Percentiles rank a stretch among this genome's conserved stretches.
These are phyloP conservation scores for Xylariomycetidae sp. DNA, from an alignment of 2,329 filamentous ascomycete genomes.

Conservation along the genomic window DNA sequence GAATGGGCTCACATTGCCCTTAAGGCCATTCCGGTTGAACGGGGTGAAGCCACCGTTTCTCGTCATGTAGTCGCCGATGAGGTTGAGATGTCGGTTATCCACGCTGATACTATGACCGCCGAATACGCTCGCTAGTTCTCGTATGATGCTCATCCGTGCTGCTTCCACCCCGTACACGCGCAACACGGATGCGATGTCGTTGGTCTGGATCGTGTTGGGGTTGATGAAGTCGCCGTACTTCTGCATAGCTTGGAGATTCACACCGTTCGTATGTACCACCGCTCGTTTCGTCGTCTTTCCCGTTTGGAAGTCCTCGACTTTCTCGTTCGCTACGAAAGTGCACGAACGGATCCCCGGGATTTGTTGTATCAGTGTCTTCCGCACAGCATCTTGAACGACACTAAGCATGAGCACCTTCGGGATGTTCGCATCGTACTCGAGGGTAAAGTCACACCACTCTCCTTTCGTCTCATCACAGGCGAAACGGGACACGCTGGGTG, in stretches of 20 bases:
- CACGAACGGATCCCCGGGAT: slow-evolving; percentile 74
- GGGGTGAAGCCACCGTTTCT: slow-evolving; percentile 81
- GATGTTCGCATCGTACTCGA: slow-evolving; percentile 74
- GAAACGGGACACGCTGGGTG: slow-evolving; percentile 69
- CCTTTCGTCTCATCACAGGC: slow-evolving; percentile 72
- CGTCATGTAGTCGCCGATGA: slow-evolving; percentile 99
- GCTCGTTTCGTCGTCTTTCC: slow-evolving; percentile 46
- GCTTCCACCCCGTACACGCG: slow-evolving; percentile 89
- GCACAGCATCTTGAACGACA: slow-evolving; percentile 76
- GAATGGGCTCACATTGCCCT: slow-evolving; percentile 80
- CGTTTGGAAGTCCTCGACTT: slow-evolving; percentile 40
- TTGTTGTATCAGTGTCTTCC: slow-evolving; percentile 78
- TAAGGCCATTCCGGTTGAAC: slow-evolving; percentile 87
- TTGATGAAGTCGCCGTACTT: slow-evolving; percentile 81
- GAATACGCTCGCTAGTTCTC: slow-evolving; percentile 83
- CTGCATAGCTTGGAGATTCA: slow-evolving; percentile 89
- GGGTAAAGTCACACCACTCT: slow-evolving; percentile 71
- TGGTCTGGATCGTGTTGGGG: slow-evolving; percentile 81
- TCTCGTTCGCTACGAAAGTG: slow-evolving; percentile 59
- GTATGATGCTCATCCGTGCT: slow-evolving; percentile 79
- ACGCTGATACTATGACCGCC: slow-evolving; percentile 86
- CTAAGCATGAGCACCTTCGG: slow-evolving; percentile 93
- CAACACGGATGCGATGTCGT: slow-evolving; percentile 86
- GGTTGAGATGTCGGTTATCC: slow-evolving; percentile 85
- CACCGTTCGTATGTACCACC: slow-evolving; percentile 73